A percentile compares a stretch with the other conserved stretches of the same genome.
Evolutionary conservation across 2,329 filamentous ascomycete species (phyloP).

Genomic region (Coniochaeta sp.): DNA sequence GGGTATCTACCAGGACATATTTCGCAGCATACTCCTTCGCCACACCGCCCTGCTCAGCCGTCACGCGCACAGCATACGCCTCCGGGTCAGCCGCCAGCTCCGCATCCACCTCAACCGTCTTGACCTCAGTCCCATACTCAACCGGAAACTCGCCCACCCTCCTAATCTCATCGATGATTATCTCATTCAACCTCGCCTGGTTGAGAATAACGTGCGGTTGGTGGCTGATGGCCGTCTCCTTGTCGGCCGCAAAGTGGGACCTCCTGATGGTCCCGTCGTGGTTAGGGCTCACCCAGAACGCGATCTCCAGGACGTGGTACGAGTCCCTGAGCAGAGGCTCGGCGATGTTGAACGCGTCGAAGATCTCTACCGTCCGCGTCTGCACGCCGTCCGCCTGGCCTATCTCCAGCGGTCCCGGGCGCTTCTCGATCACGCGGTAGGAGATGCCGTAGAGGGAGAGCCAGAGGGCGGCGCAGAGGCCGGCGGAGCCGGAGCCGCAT

Average conservation of each 20-base stretch:
- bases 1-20: constrained; percentile 39
- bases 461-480: constrained; percentile 55
- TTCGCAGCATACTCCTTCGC: constrained; percentile 36
- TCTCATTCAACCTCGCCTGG: constrained; percentile 45
- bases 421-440: constrained; percentile 51
- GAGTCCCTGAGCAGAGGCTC: constrained; percentile 48
- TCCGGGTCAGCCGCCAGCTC: constrained; percentile 24
- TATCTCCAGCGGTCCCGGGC: constrained; percentile 43
- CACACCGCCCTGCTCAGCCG: constrained; percentile 30
- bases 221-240: constrained; percentile 42
- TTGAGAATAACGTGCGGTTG: constrained; percentile 51
- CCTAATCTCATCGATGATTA: constrained; percentile 47
- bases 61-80: constrained; percentile 37
- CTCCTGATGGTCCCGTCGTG: constrained; percentile 30
- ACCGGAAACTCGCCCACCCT: constrained; percentile 32
- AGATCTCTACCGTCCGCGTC: constrained; percentile 54
- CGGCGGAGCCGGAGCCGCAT: constrained; percentile 54
- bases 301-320: constrained; percentile 50
- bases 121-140: constrained; percentile 48
- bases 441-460: constrained; percentile 48
- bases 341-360: constrained; percentile 50
- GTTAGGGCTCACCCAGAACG: constrained; percentile 43
- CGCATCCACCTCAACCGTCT: constrained; percentile 41
- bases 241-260: constrained; percentile 44
- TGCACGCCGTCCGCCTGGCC: constrained; percentile 61